phyloP scores from a whole-genome alignment of 148 eudicot genomes.

The Silene uniflora region DNA sequence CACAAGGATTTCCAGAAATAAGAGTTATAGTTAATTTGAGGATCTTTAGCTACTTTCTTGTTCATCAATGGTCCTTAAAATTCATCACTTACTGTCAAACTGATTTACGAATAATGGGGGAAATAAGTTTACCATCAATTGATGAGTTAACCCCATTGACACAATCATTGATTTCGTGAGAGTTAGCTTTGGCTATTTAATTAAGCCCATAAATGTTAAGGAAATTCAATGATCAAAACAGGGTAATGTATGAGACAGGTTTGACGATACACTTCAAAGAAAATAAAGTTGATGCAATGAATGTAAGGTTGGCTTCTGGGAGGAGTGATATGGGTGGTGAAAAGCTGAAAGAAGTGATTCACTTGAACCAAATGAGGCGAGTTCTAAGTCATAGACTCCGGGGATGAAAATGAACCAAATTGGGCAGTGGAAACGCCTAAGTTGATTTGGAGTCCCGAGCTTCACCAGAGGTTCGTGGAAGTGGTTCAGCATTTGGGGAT shows the following conservation, averaged over 20 bases:
- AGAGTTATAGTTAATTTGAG: too few species aligned
- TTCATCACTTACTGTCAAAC: not conserved
- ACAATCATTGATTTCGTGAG: too few species aligned
- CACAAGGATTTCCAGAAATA: not conserved
- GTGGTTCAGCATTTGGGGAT: constrained; percentile 40
- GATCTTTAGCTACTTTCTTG: not conserved
- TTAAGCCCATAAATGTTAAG: constrained; percentile 29
- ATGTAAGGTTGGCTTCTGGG: too few species aligned
- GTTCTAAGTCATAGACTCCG: constrained; percentile 22
- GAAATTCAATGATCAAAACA: too few species aligned
- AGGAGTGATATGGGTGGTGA: too few species aligned
- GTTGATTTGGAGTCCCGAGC: constrained; percentile 46
- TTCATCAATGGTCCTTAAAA: not conserved
- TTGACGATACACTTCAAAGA: constrained; percentile 29
- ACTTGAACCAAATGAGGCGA: too few species aligned
- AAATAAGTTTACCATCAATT: constrained; percentile 22
- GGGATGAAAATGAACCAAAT: constrained; percentile 26
- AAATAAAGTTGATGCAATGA: constrained; percentile 16
- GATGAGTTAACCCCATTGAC: constrained; percentile 35
- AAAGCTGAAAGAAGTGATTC: constrained; percentile 26
- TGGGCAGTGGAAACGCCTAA: constrained; percentile 34
- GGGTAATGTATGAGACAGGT: too few species aligned
- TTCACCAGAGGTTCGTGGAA: constrained; percentile 46
- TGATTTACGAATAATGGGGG: constrained; percentile 21
- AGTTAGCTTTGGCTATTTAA: constrained; percentile 33